Evolutionary conservation across 345 rosid species (phyloP).

Genomic region (Cardamine resedifolia): DNA sequence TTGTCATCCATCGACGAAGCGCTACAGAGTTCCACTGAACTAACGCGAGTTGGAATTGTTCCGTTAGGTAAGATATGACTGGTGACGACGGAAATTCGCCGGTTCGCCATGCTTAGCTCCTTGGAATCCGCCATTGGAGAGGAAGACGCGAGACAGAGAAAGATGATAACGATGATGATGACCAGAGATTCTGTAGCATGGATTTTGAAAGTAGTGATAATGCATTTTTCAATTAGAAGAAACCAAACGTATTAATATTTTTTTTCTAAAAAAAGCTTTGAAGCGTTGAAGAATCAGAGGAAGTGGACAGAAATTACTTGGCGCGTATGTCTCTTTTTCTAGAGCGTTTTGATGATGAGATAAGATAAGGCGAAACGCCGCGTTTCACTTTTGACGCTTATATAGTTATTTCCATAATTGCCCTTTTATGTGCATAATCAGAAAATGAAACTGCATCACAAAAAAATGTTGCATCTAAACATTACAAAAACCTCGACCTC

Average conservation of each 20-base stretch:
- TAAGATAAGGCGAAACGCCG: constrained; percentile 37
- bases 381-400: not conserved
- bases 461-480: too few relatives aligned
- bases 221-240: not conserved
- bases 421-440: not conserved
- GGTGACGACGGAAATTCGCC: constrained; percentile 55
- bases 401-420: not conserved
- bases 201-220: constrained; percentile 1
- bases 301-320: constrained; percentile 35
- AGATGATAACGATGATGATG: not conserved
- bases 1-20: constrained; percentile 57
- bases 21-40: constrained; percentile 35
- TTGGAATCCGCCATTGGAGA: constrained; percentile 32
- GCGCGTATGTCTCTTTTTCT: constrained; percentile 21
- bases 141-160: constrained; percentile 27
- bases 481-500: too few relatives aligned
- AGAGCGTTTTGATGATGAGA: constrained; percentile 24
- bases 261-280: not conserved
- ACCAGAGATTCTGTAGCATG: not conserved
- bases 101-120: constrained; percentile 42
- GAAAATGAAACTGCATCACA: not conserved
- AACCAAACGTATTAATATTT: not conserved
- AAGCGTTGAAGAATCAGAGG: constrained; percentile 27
- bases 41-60: constrained; percentile 2
- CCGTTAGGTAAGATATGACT: constrained; percentile 48